Evolutionary conservation across 2,329 filamentous ascomycete species (phyloP).

Genomic region (Cladosporium oxysporum): DNA sequence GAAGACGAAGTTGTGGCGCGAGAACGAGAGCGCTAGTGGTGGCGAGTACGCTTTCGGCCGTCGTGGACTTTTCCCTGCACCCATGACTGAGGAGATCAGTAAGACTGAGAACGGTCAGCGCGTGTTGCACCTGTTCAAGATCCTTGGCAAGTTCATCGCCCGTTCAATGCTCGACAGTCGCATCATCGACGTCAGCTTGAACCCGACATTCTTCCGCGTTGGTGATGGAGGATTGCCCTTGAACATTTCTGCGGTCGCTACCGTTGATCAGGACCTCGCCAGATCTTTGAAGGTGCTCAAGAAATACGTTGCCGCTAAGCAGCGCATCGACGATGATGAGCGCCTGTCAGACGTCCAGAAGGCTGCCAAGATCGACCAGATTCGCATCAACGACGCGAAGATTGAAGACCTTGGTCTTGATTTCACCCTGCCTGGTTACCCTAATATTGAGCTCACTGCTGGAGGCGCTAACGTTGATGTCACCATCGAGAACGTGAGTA

Average conservation of each 20-base stretch:
- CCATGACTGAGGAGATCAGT: slow-evolving; percentile 77
- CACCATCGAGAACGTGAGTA: slow-evolving; percentile 86
- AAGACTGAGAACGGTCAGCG: slow-evolving; percentile 78
- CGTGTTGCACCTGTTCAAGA: slow-evolving; percentile 84
- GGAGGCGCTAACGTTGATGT: slow-evolving; percentile 74
- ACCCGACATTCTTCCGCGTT: slow-evolving; percentile 95
- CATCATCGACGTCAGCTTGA: slow-evolving; percentile 97
- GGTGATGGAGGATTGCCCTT: slow-evolving; percentile 69
- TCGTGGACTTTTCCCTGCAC: slow-evolving; percentile 86
- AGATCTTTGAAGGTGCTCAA: slow-evolving; percentile 84
- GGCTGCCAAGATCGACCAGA: slow-evolving; percentile 65
- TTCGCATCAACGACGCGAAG: slow-evolving; percentile 72
- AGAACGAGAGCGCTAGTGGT: slow-evolving; percentile 72
- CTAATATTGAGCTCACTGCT: slow-evolving; percentile 76
- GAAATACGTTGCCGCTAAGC: slow-evolving; percentile 81
- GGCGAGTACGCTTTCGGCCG: slow-evolving; percentile 84
- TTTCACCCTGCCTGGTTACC: slow-evolving; percentile 91
- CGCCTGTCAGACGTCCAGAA: slow-evolving; percentile 69
- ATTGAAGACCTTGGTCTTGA: slow-evolving; percentile 90
- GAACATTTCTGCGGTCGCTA: slow-evolving; percentile 80
- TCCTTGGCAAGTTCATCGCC: slow-evolving; percentile 95
- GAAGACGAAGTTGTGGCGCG: slow-evolving; percentile 94
- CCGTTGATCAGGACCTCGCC: slow-evolving; percentile 83
- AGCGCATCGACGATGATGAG: slow-evolving; percentile 73
- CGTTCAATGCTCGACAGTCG: slow-evolving; percentile 97